Conservation (phyloP, 1,139 yeast genomes). For the Protomyces arabidopsidicola region DNA sequence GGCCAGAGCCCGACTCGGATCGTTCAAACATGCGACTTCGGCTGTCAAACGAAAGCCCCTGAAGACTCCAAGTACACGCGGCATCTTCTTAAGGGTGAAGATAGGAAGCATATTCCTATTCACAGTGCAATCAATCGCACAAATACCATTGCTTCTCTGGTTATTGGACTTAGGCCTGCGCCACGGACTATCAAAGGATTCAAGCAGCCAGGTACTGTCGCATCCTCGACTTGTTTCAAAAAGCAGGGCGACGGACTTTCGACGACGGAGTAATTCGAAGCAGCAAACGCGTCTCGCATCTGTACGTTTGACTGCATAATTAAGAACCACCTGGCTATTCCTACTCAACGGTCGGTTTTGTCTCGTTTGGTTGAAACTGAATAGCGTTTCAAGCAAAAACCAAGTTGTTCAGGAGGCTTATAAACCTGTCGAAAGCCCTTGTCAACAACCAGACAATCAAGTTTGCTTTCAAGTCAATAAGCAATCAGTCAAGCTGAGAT, state of each 20-base stretch:
- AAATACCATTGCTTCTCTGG: neutral
- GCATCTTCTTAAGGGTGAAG: neutral
- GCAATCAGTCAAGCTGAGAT: neutral
- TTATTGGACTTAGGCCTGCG: neutral
- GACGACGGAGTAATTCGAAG: neutral
- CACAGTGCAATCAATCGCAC: neutral
- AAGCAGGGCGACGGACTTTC: neutral
- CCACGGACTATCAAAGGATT: neutral
- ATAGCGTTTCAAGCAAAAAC: neutral
- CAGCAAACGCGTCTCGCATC: neutral
- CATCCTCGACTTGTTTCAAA: neutral
- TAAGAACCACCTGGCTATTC: neutral
- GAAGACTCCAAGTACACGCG: too few species aligned
- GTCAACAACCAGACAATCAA: neutral
- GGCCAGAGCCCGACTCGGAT: too few species aligned
- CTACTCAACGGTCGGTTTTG: neutral
- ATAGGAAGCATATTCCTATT: neutral
- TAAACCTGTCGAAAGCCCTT: neutral
- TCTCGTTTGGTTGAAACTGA: neutral
- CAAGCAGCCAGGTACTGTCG: neutral
- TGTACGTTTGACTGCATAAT: neutral
- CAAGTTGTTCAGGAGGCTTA: neutral
- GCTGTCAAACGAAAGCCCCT: too few species aligned
- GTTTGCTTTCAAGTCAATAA: neutral
- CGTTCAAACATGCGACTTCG: too few species aligned